A percentile compares a stretch with the other conserved stretches of the same genome.
phyloP scores from a whole-genome alignment of 2,329 filamentous ascomycete species.

The Scopulariopsis brevicaulis region DNA sequence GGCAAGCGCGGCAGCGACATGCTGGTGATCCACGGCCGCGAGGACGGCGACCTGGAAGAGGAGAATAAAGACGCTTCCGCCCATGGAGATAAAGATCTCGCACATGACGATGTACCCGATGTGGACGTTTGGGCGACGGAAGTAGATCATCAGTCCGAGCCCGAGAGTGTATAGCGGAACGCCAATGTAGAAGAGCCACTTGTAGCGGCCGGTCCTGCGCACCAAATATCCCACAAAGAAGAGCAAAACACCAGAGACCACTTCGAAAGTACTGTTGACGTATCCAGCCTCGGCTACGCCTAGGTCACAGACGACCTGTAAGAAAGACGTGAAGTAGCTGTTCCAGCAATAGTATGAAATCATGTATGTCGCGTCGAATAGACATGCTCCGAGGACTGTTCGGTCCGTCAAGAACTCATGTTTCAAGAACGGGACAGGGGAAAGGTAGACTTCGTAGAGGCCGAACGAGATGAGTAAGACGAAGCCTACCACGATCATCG shows the following conservation, averaged over 20 bases:
- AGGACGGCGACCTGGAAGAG: constrained; percentile 47
- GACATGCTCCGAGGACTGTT: constrained; percentile 35
- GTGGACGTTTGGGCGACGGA: constrained; percentile 37
- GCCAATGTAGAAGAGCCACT: constrained; percentile 36
- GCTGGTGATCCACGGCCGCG: constrained; percentile 41
- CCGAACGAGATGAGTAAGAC: constrained; percentile 42
- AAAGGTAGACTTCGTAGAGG: constrained; percentile 45
- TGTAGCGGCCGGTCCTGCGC: constrained; percentile 37
- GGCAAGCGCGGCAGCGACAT: constrained; percentile 43
- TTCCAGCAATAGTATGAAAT: constrained; percentile 25
- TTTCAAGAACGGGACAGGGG: constrained; percentile 44
- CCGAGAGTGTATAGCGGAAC: constrained; percentile 43
- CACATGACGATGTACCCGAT: constrained; percentile 45
- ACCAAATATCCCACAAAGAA: constrained; percentile 36
- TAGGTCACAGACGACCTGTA: constrained; percentile 39
- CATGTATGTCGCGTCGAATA: constrained; percentile 18
- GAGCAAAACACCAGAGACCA: constrained; percentile 35
- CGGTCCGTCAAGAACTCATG: constrained; percentile 36
- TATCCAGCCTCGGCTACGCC: constrained; percentile 35
- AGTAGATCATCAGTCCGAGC: constrained; percentile 45
- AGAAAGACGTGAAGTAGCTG: constrained; percentile 36
- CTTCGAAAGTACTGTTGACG: constrained; percentile 33
- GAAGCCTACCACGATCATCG: constrained; percentile 45
- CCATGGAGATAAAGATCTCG: constrained; percentile 48
- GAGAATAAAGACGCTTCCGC: constrained; percentile 45